A percentile compares a stretch with the other conserved stretches of the same genome.
phyloP scores from a whole-genome alignment of 768 basidiomycete genomes.

The Tylopilus felleus region DNA sequence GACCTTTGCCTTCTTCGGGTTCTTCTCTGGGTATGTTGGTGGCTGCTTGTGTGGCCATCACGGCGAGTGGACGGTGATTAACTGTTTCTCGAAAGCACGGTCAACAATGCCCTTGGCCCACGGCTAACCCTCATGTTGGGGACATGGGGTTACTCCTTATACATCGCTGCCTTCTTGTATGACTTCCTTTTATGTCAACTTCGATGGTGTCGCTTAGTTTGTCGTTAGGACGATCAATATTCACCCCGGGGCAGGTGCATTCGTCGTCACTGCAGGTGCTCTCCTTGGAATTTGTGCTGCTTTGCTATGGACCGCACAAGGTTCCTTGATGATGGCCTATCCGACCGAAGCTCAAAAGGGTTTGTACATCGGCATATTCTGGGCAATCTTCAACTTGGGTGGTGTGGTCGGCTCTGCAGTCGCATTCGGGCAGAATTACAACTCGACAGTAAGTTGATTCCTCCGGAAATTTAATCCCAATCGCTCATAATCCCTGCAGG shows the following conservation, averaged over 20 bases:
- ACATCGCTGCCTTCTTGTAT: constrained; percentile 46
- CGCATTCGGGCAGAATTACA: constrained; percentile 66
- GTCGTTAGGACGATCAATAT: constrained; percentile 41
- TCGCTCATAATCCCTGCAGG: constrained; percentile 9
- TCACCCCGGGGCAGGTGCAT: constrained; percentile 39
- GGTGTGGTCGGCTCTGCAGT: constrained; percentile 76
- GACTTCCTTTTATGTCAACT: constrained; percentile 3
- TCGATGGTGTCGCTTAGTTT: constrained; percentile 15
- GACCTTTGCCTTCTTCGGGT: constrained; percentile 57
- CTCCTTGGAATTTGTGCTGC: constrained; percentile 50
- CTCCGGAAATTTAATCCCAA: neutral
- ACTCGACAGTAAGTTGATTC: constrained; percentile 46
- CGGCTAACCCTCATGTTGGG: constrained; percentile 49
- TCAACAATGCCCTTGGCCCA: constrained; percentile 67
- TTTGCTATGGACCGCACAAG: constrained; percentile 52
- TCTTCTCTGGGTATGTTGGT: constrained; percentile 71
- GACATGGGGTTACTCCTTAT: constrained; percentile 49
- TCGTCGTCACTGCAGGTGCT: constrained; percentile 47
- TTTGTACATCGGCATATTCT: constrained; percentile 48
- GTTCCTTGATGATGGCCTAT: constrained; percentile 53
- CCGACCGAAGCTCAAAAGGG: constrained; percentile 58
- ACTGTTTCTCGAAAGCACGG: constrained; percentile 43
- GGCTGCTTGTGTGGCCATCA: neutral
- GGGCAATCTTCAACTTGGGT: constrained; percentile 77
- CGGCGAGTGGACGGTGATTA: neutral